Conservation (phyloP, 768 basidiomycete species). For the Leucogyrophana mollusca region DNA sequence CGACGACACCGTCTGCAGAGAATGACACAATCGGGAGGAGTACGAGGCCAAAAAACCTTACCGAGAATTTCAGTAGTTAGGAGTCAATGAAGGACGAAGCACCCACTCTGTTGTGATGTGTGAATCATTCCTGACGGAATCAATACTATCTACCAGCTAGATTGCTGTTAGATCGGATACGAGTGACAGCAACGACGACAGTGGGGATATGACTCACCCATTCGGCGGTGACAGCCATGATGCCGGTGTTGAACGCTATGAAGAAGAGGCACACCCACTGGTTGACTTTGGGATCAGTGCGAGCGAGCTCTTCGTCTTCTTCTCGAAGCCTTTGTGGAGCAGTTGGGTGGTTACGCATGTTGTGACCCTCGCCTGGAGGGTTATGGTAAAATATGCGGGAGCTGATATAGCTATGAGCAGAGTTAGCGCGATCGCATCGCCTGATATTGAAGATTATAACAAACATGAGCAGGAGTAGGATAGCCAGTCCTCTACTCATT, state of each 20-base stretch:
- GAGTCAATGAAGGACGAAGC: background rate
- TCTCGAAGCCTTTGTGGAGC: constrained; percentile 37
- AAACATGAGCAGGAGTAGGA: constrained; percentile 62
- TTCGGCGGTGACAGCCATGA: constrained; percentile 72
- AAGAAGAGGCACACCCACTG: constrained; percentile 60
- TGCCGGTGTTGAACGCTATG: constrained; percentile 48
- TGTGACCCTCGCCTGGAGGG: constrained; percentile 61
- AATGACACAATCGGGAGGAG: constrained; percentile 73
- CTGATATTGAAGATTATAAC: constrained; percentile 14
- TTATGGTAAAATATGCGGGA: constrained; percentile 72
- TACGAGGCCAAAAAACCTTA: constrained; percentile 72
- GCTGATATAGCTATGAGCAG: constrained; percentile 50
- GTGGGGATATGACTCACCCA: constrained; percentile 45
- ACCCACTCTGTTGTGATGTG: constrained; percentile 54
- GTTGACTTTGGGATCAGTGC: constrained; percentile 53
- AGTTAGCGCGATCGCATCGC: background rate
- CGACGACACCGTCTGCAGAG: constrained; percentile 66
- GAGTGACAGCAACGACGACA: background rate
- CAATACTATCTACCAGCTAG: constrained; percentile 65
- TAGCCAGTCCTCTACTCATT: constrained; percentile 65
- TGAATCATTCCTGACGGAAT: constrained; percentile 43
- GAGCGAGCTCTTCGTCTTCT: constrained; percentile 29
- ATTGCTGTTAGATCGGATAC: background rate
- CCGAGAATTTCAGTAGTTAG: background rate
- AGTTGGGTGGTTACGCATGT: constrained; percentile 37